These are phyloP conservation scores for Oxyria digyna DNA, from an alignment of 148 eudicot species.

Conservation along the genomic window DNA sequence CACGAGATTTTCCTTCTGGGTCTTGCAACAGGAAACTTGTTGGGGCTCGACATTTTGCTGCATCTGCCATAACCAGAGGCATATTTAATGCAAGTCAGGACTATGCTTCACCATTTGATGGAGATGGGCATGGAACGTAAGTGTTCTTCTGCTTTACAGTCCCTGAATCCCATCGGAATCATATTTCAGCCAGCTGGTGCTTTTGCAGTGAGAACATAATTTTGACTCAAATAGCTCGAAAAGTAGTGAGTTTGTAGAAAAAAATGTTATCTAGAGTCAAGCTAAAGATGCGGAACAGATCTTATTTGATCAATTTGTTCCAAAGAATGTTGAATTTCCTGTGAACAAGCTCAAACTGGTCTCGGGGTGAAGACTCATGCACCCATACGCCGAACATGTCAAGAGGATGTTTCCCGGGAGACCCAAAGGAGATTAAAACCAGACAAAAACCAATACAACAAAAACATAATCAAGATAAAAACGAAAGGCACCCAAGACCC, in stretches of 20 bases:
- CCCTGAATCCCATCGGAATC: neutral
- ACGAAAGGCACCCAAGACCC: too few relatives aligned
- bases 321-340: neutral
- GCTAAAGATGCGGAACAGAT: neutral
- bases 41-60: conserved; percentile 98
- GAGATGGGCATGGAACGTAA: conserved; percentile 99
- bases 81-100: conserved; percentile 85
- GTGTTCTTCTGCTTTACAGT: conserved; percentile 21
- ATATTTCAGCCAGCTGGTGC: conserved; percentile 2
- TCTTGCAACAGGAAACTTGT: conserved; percentile 96
- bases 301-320: neutral
- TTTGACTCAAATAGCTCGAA: neutral
- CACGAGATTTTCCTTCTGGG: conserved; percentile 90
- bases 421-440: too few relatives aligned
- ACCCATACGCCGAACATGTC: too few relatives aligned
- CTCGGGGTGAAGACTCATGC: too few relatives aligned
- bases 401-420: too few relatives aligned
- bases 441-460: too few relatives aligned
- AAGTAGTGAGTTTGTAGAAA: neutral
- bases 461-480: too few relatives aligned
- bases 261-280: neutral
- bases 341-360: too few relatives aligned
- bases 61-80: conserved; percentile 97
- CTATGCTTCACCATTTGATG: conserved; percentile 97
- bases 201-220: neutral